Conservation (phyloP, 202 grass and related monocot genomes). For the Setaria viridis region DNA sequence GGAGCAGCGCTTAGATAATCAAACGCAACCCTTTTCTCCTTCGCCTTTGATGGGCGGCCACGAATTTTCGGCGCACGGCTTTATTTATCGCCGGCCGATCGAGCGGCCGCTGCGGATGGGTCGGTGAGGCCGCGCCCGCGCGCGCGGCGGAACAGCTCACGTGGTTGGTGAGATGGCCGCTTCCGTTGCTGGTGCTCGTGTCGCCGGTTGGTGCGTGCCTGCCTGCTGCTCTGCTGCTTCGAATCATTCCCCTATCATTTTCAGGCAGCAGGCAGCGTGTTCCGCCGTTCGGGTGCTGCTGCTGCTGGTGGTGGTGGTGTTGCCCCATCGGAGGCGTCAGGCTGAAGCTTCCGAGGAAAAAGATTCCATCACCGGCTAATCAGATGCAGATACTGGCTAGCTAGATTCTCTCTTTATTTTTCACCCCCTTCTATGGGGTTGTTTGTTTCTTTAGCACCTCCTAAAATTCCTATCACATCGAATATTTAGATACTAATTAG, state of each 20-base stretch:
- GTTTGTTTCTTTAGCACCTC: too few relatives aligned
- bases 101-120: background rate
- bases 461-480: too few relatives aligned
- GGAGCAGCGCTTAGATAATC: background rate
- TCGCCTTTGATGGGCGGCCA: constrained; percentile 6
- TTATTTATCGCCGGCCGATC: background rate
- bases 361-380: constrained; percentile 43
- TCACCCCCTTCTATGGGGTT: too few relatives aligned
- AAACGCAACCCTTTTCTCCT: constrained; percentile 3
- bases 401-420: constrained; percentile 12
- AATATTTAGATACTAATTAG: too few relatives aligned
- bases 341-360: constrained; percentile 46
- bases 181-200: constrained; percentile 54
- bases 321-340: constrained; percentile 41
- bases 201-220: constrained; percentile 42
- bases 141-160: constrained; percentile 47
- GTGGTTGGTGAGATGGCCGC: constrained; percentile 53
- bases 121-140: background rate
- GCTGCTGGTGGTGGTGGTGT: background rate
- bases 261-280: background rate
- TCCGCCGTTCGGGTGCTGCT: background rate
- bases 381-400: constrained; percentile 8
- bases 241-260: constrained; percentile 14
- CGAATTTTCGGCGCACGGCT: background rate
- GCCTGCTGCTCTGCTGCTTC: background rate